Evolutionary conservation across 352 stramenopile species (phyloP), one percentile per base, ranked within the genome.

Genomic region (Pythium angustatum): DNA sequence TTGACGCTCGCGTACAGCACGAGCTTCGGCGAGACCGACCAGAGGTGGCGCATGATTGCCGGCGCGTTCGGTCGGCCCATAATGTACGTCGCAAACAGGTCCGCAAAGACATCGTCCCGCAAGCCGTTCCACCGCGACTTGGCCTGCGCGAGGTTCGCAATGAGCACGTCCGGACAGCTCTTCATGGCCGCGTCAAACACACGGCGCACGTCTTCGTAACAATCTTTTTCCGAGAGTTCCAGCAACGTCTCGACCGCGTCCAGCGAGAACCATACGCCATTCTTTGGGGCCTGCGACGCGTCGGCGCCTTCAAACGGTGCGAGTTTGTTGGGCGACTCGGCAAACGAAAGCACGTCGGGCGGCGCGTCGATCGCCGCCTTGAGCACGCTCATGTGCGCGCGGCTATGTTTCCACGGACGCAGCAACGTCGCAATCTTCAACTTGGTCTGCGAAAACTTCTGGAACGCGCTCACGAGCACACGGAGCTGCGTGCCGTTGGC

Each of bases 1-100:
- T 93, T 93, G 38, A 96, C 87, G 31, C 87, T 94, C 48, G 87
- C 85, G 54, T 91, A 91, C 48, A 96, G 66, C 62, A 96, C 85
- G n/a, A 96, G 72, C 61, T 96, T 96, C 5, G 85, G 87, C 27
- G 83, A 75, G 26, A 96, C 81, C 9, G 83, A 93, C 85, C 86
- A 96, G 50, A 96, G 64, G 62, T 96, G 82, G 15, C 87, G 87
- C 82, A 96, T 91, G 56, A 96, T 96, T 36, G 91, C 72, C 53
- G 87, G 85, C n/a, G 87, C 85, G 30, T 96, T 96, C 30, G 85
- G 83, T 9, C 87, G 81, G 9, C 83, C 83, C 78, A 93, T 87
- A 48, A 96, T 93, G 66, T 96, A 96, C 55, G 81, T 86, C 33
- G 79, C 82, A 67, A 96, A 93, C 21, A 96, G 62, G 55, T 96